phyloP scores from a whole-genome alignment of 192 early-diverging fungal species.

The Coemansia sp. region DNA sequence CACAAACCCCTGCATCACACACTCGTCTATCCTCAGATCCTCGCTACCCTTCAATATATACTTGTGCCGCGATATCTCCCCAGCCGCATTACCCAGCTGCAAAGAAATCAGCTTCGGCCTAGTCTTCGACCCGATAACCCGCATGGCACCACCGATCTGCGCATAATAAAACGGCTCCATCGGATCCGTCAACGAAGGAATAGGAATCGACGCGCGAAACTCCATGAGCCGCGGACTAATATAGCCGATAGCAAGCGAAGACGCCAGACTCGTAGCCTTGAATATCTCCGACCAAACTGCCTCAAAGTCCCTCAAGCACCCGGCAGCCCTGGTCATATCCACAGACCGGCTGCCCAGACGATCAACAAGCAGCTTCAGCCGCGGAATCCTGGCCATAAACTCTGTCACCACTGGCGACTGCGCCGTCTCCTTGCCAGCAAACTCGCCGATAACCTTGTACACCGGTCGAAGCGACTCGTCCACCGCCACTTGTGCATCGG shows the following conservation, averaged over 20 bases:
- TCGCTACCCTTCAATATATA: conserved; percentile 93
- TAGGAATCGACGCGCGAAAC: conserved; percentile 23
- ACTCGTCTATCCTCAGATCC: conserved; percentile 89
- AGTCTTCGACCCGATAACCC: conserved; percentile 64
- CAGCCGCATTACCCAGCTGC: conserved; percentile 29
- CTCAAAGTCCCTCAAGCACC: conserved; percentile 4
- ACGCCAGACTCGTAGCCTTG: conserved; percentile 5
- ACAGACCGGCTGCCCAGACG: conserved; percentile 5
- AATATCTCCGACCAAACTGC: conserved; percentile 29
- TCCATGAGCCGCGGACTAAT: conserved; percentile 13
- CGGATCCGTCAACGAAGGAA: conserved; percentile 30
- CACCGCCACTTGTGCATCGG: background rate
- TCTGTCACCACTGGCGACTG: conserved; percentile 17
- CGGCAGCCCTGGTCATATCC: background rate
- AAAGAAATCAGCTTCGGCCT: conserved; percentile 84
- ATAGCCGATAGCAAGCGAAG: conserved; percentile 11
- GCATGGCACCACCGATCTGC: conserved; percentile 8
- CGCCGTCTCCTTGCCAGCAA: background rate
- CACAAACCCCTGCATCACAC: conserved; percentile 71
- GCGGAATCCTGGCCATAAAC: conserved; percentile 9
- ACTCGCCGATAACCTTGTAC: conserved; percentile 19
- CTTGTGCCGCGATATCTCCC: conserved; percentile 57
- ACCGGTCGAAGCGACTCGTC: conserved; percentile 10
- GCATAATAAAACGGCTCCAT: conserved; percentile 31
- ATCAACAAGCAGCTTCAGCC: conserved; percentile 15